phyloP scores from a whole-genome alignment of 805 yeast species.

The Myxozyma monticola region DNA sequence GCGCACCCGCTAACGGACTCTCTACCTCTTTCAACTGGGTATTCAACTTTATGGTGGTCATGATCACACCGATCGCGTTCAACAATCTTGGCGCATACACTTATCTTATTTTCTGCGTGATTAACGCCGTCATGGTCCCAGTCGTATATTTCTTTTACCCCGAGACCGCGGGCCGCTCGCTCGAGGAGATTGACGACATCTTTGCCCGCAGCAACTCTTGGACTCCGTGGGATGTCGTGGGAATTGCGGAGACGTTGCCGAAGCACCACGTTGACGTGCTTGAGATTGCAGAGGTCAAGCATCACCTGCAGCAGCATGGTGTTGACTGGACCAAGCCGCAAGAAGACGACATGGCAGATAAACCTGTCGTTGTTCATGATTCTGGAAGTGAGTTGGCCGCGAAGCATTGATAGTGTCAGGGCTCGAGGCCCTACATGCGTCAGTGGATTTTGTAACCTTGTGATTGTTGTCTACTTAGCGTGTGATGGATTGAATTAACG shows the following conservation, averaged over 20 bases:
- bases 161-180: conserved; percentile 60
- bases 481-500: too few relatives aligned
- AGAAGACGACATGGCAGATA: too few relatives aligned
- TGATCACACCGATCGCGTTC: conserved; percentile 55
- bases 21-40: conserved; percentile 61
- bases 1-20: conserved; percentile 55
- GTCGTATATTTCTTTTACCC: conserved; percentile 53
- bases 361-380: too few relatives aligned
- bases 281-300: too few relatives aligned
- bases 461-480: too few relatives aligned
- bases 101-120: conserved; percentile 60
- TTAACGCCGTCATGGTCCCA: conserved; percentile 46
- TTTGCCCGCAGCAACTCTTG: conserved; percentile 26
- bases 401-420: too few relatives aligned
- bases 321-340: too few relatives aligned
- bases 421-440: too few relatives aligned
- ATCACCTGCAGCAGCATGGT: too few relatives aligned
- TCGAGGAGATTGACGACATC: conserved; percentile 53
- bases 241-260: conserved; percentile 9
- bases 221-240: conserved; percentile 13
- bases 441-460: too few relatives aligned
- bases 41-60: conserved; percentile 57
- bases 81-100: conserved; percentile 53
- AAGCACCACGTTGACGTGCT: conserved; percentile 1
- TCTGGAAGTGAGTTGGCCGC: too few relatives aligned